Evolutionary conservation across 2,329 filamentous ascomycete species (phyloP).

Genomic region (Knufia fluminis): DNA sequence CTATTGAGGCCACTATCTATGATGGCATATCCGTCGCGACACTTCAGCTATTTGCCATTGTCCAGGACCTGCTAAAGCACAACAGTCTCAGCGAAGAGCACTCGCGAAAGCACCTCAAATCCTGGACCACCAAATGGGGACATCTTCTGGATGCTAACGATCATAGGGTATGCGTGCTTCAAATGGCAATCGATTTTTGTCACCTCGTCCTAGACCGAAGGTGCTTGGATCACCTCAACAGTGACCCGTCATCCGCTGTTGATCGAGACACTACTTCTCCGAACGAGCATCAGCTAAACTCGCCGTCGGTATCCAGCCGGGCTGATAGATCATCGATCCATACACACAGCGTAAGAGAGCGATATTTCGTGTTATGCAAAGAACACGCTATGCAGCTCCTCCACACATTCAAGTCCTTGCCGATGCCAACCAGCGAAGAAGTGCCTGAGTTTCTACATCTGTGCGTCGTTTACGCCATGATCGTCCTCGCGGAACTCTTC

Average conservation of each 20-base stretch:
- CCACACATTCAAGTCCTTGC: constrained; percentile 7
- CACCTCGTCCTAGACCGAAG: constrained; percentile 8
- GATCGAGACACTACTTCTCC: constrained; percentile 2
- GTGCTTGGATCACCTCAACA: constrained; percentile 8
- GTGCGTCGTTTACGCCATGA: constrained; percentile 10
- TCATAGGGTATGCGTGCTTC: constrained; percentile 5
- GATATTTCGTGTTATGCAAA: constrained; percentile 6
- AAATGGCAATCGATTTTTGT: constrained; percentile 9
- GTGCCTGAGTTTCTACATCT: constrained; percentile 9
- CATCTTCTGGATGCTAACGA: constrained; percentile 8
- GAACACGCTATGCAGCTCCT: constrained; percentile 8
- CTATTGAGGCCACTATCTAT: constrained; percentile 8
- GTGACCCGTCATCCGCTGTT: background rate
- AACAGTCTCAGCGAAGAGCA: constrained; percentile 8
- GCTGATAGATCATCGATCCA: constrained; percentile 7
- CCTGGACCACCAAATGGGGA: constrained; percentile 9
- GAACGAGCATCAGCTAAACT: constrained; percentile 3
- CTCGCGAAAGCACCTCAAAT: constrained; percentile 6
- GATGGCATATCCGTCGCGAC: constrained; percentile 6
- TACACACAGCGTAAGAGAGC: constrained; percentile 1
- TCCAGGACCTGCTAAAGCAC: constrained; percentile 8
- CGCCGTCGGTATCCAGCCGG: constrained; percentile 6
- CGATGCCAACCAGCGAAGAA: constrained; percentile 6
- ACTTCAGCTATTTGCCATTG: constrained; percentile 6
- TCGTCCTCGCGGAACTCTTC: constrained; percentile 7